These are phyloP conservation scores for Kodamaea derodonti DNA, from an alignment of 1,139 yeast genomes.

Conservation along the genomic window DNA sequence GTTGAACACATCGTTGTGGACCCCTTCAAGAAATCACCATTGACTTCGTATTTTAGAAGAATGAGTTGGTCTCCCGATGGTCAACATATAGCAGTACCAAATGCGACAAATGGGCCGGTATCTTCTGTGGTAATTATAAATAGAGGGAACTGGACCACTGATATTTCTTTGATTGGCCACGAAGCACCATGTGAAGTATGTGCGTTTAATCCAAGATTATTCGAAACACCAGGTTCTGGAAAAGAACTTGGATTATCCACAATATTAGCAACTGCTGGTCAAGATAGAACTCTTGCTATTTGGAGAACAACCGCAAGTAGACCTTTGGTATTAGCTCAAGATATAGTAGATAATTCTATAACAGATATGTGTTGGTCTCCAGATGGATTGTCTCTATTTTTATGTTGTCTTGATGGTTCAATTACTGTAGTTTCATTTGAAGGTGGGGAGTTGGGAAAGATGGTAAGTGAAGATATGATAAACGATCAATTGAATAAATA, in stretches of 20 bases:
- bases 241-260: constrained; percentile 30
- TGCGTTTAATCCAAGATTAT: constrained; percentile 75
- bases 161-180: constrained; percentile 86
- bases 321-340: constrained; percentile 64
- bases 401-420: constrained; percentile 83
- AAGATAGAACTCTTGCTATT: constrained; percentile 65
- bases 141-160: constrained; percentile 91
- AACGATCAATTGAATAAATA: constrained; percentile 71
- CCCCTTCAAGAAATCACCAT: constrained; percentile 86
- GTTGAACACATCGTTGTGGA: constrained; percentile 78
- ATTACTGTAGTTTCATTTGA: constrained; percentile 71
- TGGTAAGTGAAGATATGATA: constrained; percentile 62
- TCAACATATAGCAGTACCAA: constrained; percentile 91
- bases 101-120: constrained; percentile 95
- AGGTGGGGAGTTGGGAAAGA: constrained; percentile 67
- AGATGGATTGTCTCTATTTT: constrained; percentile 65
- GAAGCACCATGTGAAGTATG: constrained; percentile 97
- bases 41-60: constrained; percentile 87
- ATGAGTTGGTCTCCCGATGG: constrained; percentile 99
- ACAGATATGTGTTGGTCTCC: constrained; percentile 81
- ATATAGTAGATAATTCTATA: constrained; percentile 57
- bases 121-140: constrained; percentile 84
- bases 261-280: constrained; percentile 75
- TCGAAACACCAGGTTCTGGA: constrained; percentile 23
- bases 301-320: constrained; percentile 64